A percentile compares a stretch with the other conserved stretches of the same genome.
These are phyloP conservation scores for Mycena galericulata DNA, from an alignment of 768 basidiomycete species.

Conservation along the genomic window DNA sequence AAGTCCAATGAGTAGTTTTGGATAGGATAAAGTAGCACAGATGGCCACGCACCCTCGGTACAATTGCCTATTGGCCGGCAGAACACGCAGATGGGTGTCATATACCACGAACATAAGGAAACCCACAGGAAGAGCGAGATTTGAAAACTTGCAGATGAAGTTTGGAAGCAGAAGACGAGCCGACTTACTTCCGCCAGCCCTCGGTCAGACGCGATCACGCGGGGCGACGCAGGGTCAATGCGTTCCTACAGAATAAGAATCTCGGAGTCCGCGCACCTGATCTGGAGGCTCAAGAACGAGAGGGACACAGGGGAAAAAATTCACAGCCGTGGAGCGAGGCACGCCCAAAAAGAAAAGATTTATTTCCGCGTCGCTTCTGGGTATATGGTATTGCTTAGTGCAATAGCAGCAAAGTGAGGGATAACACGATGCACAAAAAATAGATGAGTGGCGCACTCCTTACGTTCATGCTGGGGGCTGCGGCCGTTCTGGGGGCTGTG, in stretches of 20 bases:
- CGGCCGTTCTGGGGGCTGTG: background rate
- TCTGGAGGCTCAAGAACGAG: slow-evolving; percentile 21
- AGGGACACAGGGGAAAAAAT: background rate
- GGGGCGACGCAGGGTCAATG: background rate
- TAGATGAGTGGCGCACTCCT: slow-evolving; percentile 18
- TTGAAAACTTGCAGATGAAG: background rate
- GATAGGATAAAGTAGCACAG: no score
- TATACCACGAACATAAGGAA: background rate
- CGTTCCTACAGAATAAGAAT: slow-evolving; percentile 22
- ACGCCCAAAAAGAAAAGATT: slow-evolving; percentile 11
- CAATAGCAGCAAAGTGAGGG: slow-evolving; percentile 13
- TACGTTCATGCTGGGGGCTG: slow-evolving; percentile 11
- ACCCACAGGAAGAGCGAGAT: background rate
- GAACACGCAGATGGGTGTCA: no score
- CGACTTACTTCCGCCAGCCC: slow-evolving; percentile 1
- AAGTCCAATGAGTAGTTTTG: background rate
- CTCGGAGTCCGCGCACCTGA: slow-evolving; percentile 24
- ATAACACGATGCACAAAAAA: slow-evolving; percentile 14
- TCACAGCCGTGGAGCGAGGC: slow-evolving; percentile 4
- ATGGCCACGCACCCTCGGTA: slow-evolving; percentile 63
- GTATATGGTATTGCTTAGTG: slow-evolving; percentile 14
- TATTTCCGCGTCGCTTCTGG: slow-evolving; percentile 22
- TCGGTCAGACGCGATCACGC: slow-evolving; percentile 10
- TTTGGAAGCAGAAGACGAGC: slow-evolving; percentile 12
- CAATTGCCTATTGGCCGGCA: no score